Evolutionary conservation across 73 alveolate species (phyloP).

Genomic region (Tetrahymena borealis): DNA sequence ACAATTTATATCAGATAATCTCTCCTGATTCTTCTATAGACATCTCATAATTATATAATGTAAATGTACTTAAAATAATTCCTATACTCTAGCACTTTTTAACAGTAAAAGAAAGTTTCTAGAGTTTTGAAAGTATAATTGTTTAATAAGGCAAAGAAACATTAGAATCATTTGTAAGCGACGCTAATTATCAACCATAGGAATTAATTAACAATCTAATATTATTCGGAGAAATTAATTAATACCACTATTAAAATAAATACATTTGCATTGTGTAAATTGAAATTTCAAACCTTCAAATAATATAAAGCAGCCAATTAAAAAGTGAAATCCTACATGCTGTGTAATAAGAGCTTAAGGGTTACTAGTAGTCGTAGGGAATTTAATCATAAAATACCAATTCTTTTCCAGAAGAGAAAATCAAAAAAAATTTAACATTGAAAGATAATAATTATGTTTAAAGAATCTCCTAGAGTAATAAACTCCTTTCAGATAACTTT

Average conservation of each 20-base stretch:
- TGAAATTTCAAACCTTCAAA: background rate
- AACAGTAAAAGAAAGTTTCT: background rate
- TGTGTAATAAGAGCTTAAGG: background rate
- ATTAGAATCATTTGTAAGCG: background rate
- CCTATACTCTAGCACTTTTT: background rate
- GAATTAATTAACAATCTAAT: background rate
- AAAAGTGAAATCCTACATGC: background rate
- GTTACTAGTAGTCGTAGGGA: background rate
- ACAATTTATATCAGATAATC: background rate
- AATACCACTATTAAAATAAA: background rate
- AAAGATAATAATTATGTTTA: too few relatives aligned
- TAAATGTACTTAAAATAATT: background rate
- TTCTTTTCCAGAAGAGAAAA: too few relatives aligned
- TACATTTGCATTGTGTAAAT: background rate
- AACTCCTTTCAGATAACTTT: too few relatives aligned
- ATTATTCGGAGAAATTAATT: background rate
- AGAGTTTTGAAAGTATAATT: background rate
- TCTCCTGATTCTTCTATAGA: background rate
- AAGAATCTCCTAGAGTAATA: too few relatives aligned
- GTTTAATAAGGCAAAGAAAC: background rate
- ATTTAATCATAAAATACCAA: too few relatives aligned
- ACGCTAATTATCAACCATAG: background rate
- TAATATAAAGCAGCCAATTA: background rate
- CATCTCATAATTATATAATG: background rate
- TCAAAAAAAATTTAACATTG: too few relatives aligned